A percentile compares a stretch with the other conserved stretches of the same genome.
phyloP scores from a whole-genome alignment of 1,284 basidiomycete species.

The Cerrena zonata region DNA sequence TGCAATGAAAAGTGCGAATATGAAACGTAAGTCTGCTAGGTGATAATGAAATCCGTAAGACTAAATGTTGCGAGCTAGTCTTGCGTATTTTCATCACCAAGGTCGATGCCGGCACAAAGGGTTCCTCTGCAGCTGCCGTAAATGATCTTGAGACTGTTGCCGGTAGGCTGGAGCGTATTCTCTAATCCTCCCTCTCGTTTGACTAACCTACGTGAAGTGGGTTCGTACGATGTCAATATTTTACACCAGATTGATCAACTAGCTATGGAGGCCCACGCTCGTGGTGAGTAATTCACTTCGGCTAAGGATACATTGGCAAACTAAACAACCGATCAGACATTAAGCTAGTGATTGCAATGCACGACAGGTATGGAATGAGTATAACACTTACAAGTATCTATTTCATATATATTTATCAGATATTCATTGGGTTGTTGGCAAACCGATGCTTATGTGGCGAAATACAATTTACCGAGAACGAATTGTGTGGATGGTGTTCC shows the following conservation, averaged over 20 bases:
- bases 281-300: conserved; percentile 13
- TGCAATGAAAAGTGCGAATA: conserved; percentile 12
- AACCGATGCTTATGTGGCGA: conserved; percentile 13
- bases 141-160: conserved; percentile 21
- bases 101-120: conserved; percentile 10
- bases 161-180: no score
- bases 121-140: conserved; percentile 10
- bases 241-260: conserved; percentile 21
- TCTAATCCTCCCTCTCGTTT: no score
- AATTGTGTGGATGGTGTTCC: conserved; percentile 17
- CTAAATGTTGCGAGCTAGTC: conserved; percentile 3
- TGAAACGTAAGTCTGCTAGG: conserved; percentile 7
- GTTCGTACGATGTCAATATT: conserved; percentile 27
- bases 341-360: conserved; percentile 25
- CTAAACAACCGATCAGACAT: conserved; percentile 8
- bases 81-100: conserved; percentile 14
- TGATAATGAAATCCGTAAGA: no score
- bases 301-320: neutral
- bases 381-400: neutral
- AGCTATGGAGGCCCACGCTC: conserved; percentile 22
- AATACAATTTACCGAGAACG: conserved; percentile 14
- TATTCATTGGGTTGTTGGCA: conserved; percentile 14
- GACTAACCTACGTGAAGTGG: conserved; percentile 15
- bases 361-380: conserved; percentile 7
- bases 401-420: conserved; percentile 3